Evolutionary conservation across 1,139 yeast genomes (phyloP).

Genomic region (Schwanniomyces etchellsii): DNA sequence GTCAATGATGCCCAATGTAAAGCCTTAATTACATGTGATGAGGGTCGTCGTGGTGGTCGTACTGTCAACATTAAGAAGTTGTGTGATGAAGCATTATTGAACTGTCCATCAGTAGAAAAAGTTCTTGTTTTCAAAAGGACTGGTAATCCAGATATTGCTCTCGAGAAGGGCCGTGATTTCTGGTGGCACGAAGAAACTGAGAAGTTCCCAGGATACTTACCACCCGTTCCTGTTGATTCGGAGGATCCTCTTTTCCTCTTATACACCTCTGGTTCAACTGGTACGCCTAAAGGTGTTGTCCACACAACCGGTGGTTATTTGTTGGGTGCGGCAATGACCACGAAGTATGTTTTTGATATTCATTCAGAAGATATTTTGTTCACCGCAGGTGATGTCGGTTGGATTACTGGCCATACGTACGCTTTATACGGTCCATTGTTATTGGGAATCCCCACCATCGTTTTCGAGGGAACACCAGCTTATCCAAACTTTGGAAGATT

Average conservation of each 20-base stretch:
- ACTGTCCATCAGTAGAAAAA: constrained; percentile 74
- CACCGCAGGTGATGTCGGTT: constrained; percentile 98
- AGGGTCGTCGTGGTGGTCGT: constrained; percentile 95
- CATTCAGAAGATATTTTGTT: constrained; percentile 84
- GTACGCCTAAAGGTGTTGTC: constrained; percentile 97
- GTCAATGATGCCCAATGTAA: constrained; percentile 83
- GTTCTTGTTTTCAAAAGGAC: constrained; percentile 88
- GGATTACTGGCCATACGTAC: constrained; percentile 99
- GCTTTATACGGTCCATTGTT: constrained; percentile 91
- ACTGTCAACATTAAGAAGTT: constrained; percentile 85
- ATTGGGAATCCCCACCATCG: constrained; percentile 85
- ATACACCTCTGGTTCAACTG: constrained; percentile 96
- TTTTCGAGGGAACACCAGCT: constrained; percentile 97
- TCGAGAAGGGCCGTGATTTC: constrained; percentile 81
- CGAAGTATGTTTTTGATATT: constrained; percentile 89
- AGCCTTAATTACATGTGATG: constrained; percentile 92
- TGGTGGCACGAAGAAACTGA: constrained; percentile 90
- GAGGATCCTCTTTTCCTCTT: constrained; percentile 93
- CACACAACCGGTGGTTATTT: constrained; percentile 93
- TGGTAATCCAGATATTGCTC: constrained; percentile 57
- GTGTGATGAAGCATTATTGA: constrained; percentile 85
- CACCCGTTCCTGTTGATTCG: constrained; percentile 82
- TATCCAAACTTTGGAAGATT: constrained; percentile 95
- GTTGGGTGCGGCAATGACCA: constrained; percentile 90
- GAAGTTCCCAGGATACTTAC: constrained; percentile 77